phyloP scores from a whole-genome alignment of 768 basidiomycete species.

The Russula brevipes region DNA sequence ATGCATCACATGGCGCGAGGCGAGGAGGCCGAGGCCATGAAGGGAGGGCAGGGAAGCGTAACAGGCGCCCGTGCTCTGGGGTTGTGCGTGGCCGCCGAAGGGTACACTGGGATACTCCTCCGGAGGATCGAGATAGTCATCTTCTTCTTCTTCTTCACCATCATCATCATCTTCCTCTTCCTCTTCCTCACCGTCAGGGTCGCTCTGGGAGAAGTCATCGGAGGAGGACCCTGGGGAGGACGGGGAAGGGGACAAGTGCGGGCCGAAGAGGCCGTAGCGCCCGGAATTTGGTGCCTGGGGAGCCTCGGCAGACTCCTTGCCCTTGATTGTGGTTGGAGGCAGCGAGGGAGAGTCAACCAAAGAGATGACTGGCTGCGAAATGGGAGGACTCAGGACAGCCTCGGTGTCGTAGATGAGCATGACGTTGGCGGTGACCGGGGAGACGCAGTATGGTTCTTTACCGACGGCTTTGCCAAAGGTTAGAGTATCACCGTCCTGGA shows the following conservation, averaged over 20 bases:
- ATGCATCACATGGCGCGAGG: constrained; percentile 22
- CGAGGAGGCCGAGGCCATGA: constrained; percentile 24
- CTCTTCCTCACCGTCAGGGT: constrained; percentile 10
- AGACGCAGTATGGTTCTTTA: constrained; percentile 53
- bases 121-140: constrained; percentile 46
- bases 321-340: constrained; percentile 23
- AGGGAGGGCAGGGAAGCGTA: constrained; percentile 22
- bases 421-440: constrained; percentile 57
- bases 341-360: constrained; percentile 15
- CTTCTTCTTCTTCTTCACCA: constrained; percentile 41
- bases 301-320: constrained; percentile 28
- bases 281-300: constrained; percentile 43
- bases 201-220: constrained; percentile 29
- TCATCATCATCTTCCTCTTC: constrained; percentile 54
- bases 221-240: constrained; percentile 36
- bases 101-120: constrained; percentile 21
- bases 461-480: constrained; percentile 78
- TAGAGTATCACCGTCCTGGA: constrained; percentile 63
- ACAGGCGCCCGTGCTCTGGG: constrained; percentile 13
- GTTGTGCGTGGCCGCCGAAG: constrained; percentile 7
- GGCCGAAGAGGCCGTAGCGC: constrained; percentile 53
- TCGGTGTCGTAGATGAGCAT: constrained; percentile 43
- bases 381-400: constrained; percentile 1
- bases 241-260: constrained; percentile 37
- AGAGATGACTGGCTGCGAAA: constrained; percentile 13